Conservation (phyloP, 805 yeast genomes). For the Cephaloascus fragrans region DNA sequence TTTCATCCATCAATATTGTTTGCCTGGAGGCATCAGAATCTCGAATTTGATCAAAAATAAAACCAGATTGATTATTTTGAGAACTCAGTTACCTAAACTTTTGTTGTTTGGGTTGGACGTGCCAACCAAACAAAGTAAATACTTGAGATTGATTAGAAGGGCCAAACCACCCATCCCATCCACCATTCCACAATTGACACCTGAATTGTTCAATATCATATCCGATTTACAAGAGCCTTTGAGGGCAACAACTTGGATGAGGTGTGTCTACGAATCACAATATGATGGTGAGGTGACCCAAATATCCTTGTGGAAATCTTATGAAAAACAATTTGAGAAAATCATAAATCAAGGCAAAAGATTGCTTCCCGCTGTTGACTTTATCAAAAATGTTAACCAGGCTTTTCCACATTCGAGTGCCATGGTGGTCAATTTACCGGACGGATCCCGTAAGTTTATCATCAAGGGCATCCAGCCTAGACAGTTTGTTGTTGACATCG, state of each 20-base stretch:
- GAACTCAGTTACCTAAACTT: constrained; percentile 53
- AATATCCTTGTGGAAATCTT: constrained; percentile 90
- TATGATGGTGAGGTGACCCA: constrained; percentile 84
- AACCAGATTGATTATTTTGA: constrained; percentile 40
- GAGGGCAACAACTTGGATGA: constrained; percentile 90
- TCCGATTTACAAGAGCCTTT: constrained; percentile 70
- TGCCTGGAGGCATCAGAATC: constrained; percentile 52
- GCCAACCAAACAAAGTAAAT: constrained; percentile 13
- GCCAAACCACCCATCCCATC: constrained; percentile 58
- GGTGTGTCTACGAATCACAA: constrained; percentile 79
- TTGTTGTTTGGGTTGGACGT: constrained; percentile 37
- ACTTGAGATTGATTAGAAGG: constrained; percentile 36
- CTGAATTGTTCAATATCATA: constrained; percentile 47
- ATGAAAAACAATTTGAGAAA: constrained; percentile 76
- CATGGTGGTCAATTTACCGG: constrained; percentile 69
- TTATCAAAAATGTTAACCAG: constrained; percentile 84
- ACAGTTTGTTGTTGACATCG: constrained; percentile 38
- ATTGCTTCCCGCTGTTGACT: constrained; percentile 89
- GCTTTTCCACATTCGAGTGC: constrained; percentile 88
- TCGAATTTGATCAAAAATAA: constrained; percentile 37
- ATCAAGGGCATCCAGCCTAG: constrained; percentile 94
- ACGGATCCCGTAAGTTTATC: constrained; percentile 70
- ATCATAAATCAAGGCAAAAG: constrained; percentile 43
- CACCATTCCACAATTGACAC: constrained; percentile 51
- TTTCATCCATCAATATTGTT: constrained; percentile 70